phyloP scores from a whole-genome alignment of 768 basidiomycete genomes.

The Pulveroboletus sp. region DNA sequence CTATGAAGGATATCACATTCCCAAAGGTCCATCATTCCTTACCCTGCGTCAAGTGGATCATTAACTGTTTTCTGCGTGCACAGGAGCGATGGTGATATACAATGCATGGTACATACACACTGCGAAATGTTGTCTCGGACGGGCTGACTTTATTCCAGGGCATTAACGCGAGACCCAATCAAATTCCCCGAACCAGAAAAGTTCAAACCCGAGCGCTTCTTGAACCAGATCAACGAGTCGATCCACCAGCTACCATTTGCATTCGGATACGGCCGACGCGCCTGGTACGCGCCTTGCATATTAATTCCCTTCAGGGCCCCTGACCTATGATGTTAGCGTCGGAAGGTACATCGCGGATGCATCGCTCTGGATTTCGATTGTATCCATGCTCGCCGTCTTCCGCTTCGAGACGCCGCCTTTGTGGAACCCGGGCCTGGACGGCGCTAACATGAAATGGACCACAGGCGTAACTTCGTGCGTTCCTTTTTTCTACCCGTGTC shows the following conservation, averaged over 20 bases:
- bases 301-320: not conserved
- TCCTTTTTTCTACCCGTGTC: slow-evolving; percentile 17
- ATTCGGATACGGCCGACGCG: slow-evolving; percentile 48
- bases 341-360: slow-evolving; percentile 40
- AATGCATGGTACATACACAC: too few species aligned
- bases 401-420: too few species aligned
- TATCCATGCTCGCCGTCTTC: too few species aligned
- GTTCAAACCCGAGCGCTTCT: slow-evolving; percentile 38
- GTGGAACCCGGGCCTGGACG: too few species aligned
- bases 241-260: too few species aligned
- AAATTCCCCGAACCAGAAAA: too few species aligned
- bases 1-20: too few species aligned
- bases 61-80: not conserved
- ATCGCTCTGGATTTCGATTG: too few species aligned
- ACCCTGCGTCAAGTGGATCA: not conserved
- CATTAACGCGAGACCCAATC: slow-evolving; percentile 36
- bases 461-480: slow-evolving; percentile 32
- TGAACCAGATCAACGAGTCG: too few species aligned
- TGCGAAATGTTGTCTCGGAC: too few species aligned
- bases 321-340: slow-evolving; percentile 26
- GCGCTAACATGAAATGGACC: too few species aligned
- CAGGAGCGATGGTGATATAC: slow-evolving; percentile 15
- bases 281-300: slow-evolving; percentile 1
- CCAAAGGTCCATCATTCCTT: slow-evolving; percentile 38
- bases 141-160: slow-evolving; percentile 14